Percentiles rank a stretch among this genome's conserved stretches.
phyloP scores from a whole-genome alignment of 805 yeast genomes.

The Yarrowia hollandica region DNA sequence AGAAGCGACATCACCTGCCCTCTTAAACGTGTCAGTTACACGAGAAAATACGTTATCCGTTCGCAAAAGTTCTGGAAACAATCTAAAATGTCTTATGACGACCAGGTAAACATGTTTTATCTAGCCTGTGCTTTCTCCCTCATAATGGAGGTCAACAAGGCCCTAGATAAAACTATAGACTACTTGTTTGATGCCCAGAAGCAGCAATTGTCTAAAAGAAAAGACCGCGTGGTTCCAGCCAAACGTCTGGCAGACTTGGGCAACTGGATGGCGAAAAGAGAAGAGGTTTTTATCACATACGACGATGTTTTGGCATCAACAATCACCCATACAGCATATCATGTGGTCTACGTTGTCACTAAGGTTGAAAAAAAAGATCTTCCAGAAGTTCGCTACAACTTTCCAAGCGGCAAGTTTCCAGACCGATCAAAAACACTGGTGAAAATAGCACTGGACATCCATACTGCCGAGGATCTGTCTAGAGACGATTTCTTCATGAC shows the following conservation, averaged over 20 bases:
- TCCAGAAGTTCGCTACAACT: not conserved
- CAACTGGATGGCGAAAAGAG: not conserved
- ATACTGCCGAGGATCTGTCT: not conserved
- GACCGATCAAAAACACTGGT: not conserved
- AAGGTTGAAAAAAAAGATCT: not conserved
- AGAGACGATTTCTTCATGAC: not conserved
- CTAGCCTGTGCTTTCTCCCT: not conserved
- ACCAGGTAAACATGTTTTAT: constrained; percentile 1
- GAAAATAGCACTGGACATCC: not conserved
- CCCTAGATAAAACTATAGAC: not conserved
- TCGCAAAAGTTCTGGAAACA: constrained; percentile 1
- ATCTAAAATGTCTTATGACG: not conserved
- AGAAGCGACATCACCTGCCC: not conserved
- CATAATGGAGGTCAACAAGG: not conserved
- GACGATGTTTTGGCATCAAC: not conserved
- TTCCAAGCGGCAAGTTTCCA: not conserved
- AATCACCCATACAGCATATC: constrained; percentile 2
- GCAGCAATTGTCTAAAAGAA: not conserved
- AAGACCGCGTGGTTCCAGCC: not conserved
- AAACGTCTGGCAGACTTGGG: not conserved
- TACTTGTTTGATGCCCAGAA: not conserved
- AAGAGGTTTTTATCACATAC: not conserved
- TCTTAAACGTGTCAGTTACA: not conserved
- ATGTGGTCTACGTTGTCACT: not conserved
- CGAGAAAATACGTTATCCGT: not conserved